A percentile compares a stretch with the other conserved stretches of the same genome.
phyloP scores from a whole-genome alignment of 768 basidiomycete genomes.

The Tricholoma bakamatsutake region DNA sequence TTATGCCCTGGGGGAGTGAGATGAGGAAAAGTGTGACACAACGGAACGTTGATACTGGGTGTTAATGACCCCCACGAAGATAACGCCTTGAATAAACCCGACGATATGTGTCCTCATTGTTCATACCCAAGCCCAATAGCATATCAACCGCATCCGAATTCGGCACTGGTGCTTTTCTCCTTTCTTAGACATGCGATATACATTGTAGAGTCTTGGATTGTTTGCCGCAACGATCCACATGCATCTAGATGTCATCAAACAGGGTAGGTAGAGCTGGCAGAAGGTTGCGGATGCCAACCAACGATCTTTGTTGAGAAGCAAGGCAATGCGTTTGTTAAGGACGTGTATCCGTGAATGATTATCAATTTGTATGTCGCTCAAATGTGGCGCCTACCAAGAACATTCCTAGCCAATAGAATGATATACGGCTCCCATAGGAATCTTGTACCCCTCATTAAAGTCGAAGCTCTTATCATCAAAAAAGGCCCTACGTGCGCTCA shows the following conservation, averaged over 20 bases:
- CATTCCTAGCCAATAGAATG: conserved; percentile 5
- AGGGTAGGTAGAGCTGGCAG: neutral
- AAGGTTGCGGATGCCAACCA: neutral
- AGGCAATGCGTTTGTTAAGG: neutral
- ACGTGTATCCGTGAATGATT: no score
- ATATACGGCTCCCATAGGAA: conserved; percentile 21
- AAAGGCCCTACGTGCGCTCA: conserved; percentile 24
- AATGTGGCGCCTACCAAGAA: no score
- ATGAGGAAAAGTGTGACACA: neutral
- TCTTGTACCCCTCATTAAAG: conserved; percentile 28
- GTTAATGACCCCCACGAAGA: conserved; percentile 32
- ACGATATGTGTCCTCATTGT: conserved; percentile 21
- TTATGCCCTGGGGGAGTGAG: neutral
- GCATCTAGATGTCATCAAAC: conserved; percentile 18
- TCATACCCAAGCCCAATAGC: conserved; percentile 23
- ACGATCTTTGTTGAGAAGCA: neutral
- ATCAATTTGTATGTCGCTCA: no score
- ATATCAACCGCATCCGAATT: conserved; percentile 30
- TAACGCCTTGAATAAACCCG: conserved; percentile 25
- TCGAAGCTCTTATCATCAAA: conserved; percentile 24
- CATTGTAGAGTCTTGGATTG: conserved; percentile 19
- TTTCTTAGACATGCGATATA: conserved; percentile 18
- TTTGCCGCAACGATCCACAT: conserved; percentile 18
- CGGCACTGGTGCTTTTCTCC: conserved; percentile 18
- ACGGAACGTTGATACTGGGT: conserved; percentile 6